These are phyloP conservation scores for Vanrija sp. DNA, from an alignment of 1,284 basidiomycete genomes.

Conservation along the genomic window DNA sequence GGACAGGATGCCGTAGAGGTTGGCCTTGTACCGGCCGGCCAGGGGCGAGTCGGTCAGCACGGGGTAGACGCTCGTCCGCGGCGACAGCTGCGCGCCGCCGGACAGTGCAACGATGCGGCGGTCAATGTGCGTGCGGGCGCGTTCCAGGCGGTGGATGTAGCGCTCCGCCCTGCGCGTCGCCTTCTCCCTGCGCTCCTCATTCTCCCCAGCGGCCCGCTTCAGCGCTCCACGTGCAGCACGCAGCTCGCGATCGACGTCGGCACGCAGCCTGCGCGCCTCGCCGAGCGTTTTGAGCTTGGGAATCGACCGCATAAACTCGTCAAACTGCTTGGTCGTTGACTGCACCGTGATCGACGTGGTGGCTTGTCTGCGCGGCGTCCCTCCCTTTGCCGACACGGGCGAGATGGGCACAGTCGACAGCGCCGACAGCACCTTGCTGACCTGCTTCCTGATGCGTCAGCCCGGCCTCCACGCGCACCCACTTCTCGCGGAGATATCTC, in stretches of 20 bases:
- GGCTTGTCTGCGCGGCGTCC: conserved; percentile 5
- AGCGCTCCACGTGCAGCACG: conserved; percentile 61
- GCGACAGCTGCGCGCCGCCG: conserved; percentile 37
- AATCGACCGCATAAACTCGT: conserved; percentile 82
- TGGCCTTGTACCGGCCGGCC: conserved; percentile 1
- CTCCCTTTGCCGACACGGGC: background rate
- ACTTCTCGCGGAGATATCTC: conserved; percentile 42
- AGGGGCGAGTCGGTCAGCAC: background rate
- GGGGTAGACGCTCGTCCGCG: background rate
- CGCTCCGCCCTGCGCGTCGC: conserved; percentile 53
- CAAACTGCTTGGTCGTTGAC: conserved; percentile 64
- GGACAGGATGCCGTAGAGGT: conserved; percentile 61
- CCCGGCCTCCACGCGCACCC: conserved; percentile 1
- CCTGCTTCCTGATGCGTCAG: conserved; percentile 46
- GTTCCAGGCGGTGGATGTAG: conserved; percentile 81
- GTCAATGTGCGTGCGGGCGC: conserved; percentile 79
- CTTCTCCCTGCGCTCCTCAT: conserved; percentile 1
- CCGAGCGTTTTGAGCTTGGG: conserved; percentile 71
- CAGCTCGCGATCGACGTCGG: conserved; percentile 83
- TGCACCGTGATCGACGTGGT: conserved; percentile 28
- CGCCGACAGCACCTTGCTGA: conserved; percentile 53
- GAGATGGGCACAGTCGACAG: conserved; percentile 42
- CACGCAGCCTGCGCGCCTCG: conserved; percentile 83
- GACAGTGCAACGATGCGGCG: conserved; percentile 75
- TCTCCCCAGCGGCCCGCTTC: conserved; percentile 13